These are phyloP conservation scores for Neoarthrinium moseri DNA, from an alignment of 2,329 filamentous ascomycete species.

Conservation along the genomic window DNA sequence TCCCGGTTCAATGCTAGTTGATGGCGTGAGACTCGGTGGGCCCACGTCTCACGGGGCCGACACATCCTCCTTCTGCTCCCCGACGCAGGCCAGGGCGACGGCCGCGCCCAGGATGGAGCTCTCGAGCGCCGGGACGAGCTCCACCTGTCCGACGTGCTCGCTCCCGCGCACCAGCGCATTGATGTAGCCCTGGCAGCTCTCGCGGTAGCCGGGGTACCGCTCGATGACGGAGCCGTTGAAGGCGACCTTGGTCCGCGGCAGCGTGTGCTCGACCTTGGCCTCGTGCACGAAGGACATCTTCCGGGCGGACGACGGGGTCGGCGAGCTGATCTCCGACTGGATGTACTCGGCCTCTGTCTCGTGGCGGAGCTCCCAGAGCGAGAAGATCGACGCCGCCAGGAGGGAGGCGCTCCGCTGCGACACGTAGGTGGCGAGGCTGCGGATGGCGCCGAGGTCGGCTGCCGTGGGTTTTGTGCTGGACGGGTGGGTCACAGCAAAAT, in stretches of 20 bases:
- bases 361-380: slow-evolving; percentile 56
- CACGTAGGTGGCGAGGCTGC: slow-evolving; percentile 52
- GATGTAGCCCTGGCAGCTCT: slow-evolving; percentile 61
- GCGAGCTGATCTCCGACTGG: slow-evolving; percentile 1
- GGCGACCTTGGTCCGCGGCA: slow-evolving; percentile 59
- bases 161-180: slow-evolving; percentile 52
- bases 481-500: slow-evolving; percentile 37
- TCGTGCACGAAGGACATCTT: slow-evolving; percentile 33
- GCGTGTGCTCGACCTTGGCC: slow-evolving; percentile 47
- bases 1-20: too few species aligned
- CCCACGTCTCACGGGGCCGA: background rate
- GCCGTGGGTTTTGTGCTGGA: slow-evolving; percentile 34
- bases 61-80: slow-evolving; percentile 10
- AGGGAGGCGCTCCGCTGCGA: slow-evolving; percentile 59
- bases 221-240: slow-evolving; percentile 81
- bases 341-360: slow-evolving; percentile 41
- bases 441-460: slow-evolving; percentile 51
- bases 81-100: slow-evolving; percentile 59
- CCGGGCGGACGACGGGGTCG: slow-evolving; percentile 26
- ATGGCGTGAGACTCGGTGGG: too few species aligned
- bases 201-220: slow-evolving; percentile 69
- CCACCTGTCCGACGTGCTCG: slow-evolving; percentile 43
- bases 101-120: slow-evolving; percentile 75
- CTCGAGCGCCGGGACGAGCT: slow-evolving; percentile 68
- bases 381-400: slow-evolving; percentile 57